Evolutionary conservation across 805 yeast genomes (phyloP).

Genomic region (Hermanozyma aechmeae): DNA sequence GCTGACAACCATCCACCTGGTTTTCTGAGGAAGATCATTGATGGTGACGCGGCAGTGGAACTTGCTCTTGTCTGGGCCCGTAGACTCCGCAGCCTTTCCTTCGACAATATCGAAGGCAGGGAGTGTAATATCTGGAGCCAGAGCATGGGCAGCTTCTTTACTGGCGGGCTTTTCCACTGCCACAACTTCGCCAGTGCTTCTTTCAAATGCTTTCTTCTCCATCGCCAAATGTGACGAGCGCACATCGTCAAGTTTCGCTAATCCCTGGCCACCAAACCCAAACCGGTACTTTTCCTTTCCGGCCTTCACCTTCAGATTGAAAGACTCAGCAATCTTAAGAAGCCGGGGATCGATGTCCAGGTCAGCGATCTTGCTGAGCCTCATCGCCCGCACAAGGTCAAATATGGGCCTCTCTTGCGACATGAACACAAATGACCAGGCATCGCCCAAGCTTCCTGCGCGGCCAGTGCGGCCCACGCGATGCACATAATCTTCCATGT

Average conservation of each 20-base stretch:
- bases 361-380: constrained; percentile 38
- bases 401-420: constrained; percentile 55
- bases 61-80: constrained; percentile 44
- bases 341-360: constrained; percentile 44
- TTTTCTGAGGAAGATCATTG: constrained; percentile 77
- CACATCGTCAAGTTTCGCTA: constrained; percentile 62
- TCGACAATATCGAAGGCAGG: constrained; percentile 41
- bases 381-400: constrained; percentile 64
- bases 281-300: constrained; percentile 58
- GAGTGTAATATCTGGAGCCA: constrained; percentile 16
- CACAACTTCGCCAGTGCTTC: not conserved
- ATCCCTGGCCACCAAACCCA: constrained; percentile 93
- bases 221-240: constrained; percentile 41
- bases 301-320: constrained; percentile 49
- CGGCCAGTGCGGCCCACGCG: not conserved
- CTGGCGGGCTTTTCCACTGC: not conserved
- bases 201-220: constrained; percentile 39
- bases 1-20: constrained; percentile 70
- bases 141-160: no score
- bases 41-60: constrained; percentile 66
- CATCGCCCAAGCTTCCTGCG: constrained; percentile 2
- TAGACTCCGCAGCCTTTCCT: constrained; percentile 43
- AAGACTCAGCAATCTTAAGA: constrained; percentile 40
- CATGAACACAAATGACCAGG: constrained; percentile 50
- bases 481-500: constrained; percentile 4